Evolutionary conservation across 306 rosid genomes (phyloP).

Genomic region (Acacia acuminata): DNA sequence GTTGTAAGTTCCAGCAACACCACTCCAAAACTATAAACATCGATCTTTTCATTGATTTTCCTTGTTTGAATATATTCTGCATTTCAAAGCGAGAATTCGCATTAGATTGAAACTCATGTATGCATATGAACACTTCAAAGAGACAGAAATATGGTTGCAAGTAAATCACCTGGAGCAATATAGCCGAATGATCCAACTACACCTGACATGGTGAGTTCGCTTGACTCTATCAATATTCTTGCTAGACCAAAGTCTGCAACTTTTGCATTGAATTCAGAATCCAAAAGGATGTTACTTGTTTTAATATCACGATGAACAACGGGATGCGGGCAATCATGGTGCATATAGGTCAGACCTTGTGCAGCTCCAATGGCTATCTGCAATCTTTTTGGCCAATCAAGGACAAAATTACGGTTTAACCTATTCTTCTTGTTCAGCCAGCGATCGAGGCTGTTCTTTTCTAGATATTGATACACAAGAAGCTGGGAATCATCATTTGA

Average conservation of each 20-base stretch:
- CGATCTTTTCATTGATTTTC: conserved; percentile 57
- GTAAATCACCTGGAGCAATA: conserved; percentile 82
- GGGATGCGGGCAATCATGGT: conserved; percentile 68
- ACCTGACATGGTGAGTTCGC: conserved; percentile 70
- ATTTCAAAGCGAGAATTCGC: background rate
- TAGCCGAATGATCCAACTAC: conserved; percentile 90
- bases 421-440: conserved; percentile 57
- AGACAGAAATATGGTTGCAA: background rate
- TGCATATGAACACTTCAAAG: background rate
- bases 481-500: conserved; percentile 61
- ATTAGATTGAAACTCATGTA: background rate
- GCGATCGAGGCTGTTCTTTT: conserved; percentile 69
- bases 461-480: conserved; percentile 74
- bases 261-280: conserved; percentile 71
- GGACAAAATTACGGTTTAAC: conserved; percentile 29
- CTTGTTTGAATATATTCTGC: conserved; percentile 55
- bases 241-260: conserved; percentile 92
- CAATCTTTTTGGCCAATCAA: conserved; percentile 75
- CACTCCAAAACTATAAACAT: conserved; percentile 66
- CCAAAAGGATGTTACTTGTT: conserved; percentile 79
- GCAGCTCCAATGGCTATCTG: conserved; percentile 75
- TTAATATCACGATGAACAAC: conserved; percentile 80
- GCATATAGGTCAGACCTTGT: conserved; percentile 85
- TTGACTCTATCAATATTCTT: conserved; percentile 66
- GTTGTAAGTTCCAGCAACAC: conserved; percentile 57